phyloP scores from a whole-genome alignment of 2,329 filamentous ascomycete species.

The Westerdykella aurantiaca region DNA sequence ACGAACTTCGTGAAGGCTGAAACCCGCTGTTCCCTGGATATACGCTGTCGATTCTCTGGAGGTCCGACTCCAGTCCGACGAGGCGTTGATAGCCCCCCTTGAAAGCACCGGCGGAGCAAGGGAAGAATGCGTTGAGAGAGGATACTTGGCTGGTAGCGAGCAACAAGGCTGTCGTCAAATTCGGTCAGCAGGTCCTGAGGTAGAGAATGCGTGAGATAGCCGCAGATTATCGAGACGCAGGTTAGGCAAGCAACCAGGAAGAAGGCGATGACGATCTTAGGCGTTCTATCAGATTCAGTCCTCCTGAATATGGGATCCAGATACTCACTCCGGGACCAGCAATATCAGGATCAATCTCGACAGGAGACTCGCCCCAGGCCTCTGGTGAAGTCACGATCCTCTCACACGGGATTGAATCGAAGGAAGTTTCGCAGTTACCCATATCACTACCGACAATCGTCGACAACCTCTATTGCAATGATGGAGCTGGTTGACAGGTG shows the following conservation, averaged over 20 bases:
- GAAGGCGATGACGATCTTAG: not conserved
- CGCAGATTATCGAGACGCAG: not conserved
- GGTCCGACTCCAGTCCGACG: no score
- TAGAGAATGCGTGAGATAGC: not conserved
- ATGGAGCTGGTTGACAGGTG: no score
- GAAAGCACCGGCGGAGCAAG: not conserved
- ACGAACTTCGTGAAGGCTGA: constrained; percentile 18
- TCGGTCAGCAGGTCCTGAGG: no score
- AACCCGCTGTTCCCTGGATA: constrained; percentile 8
- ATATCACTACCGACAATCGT: no score
- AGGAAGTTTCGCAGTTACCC: no score
- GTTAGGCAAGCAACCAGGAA: not conserved
- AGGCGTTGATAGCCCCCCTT: not conserved
- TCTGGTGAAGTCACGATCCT: no score
- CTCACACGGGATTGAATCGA: no score
- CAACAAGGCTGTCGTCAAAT: not conserved
- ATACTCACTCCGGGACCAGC: constrained; percentile 1
- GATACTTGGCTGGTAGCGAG: no score
- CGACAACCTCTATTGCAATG: no score
- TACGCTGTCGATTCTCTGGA: no score
- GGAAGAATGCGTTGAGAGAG: not conserved
- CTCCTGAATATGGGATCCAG: not conserved
- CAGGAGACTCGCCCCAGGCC: no score
- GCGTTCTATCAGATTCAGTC: not conserved
- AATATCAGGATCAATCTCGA: constrained; percentile 4